Evolutionary conservation across 2,329 filamentous ascomycete species (phyloP), one percentile per base, ranked within the genome.

Genomic region (Rhinocladiella similis): DNA sequence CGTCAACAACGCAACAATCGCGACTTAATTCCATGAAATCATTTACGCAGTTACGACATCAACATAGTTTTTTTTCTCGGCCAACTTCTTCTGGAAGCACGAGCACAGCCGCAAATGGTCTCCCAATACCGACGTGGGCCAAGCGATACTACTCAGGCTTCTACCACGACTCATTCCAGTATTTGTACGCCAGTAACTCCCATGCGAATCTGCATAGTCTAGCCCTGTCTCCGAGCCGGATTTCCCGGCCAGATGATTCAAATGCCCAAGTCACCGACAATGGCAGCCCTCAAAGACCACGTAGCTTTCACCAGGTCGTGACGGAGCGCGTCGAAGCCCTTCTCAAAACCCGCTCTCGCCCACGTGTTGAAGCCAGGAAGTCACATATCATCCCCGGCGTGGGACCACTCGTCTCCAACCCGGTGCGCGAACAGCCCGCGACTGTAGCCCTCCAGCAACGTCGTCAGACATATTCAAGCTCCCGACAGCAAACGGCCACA

Each of bases 91-190:
- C 73, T 46, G 71, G 76, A 16, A 80, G 75, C 56, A 71, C 74
- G 18, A 80, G 75, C 56, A 71, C 74, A 20, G 62, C 77, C 25
- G 64, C 76, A 48, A 71, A 70, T 68, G 36, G 62, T 62, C 16
- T 70, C 78, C 42, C 63, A 60, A 19, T 71, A 77, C 42, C 79
- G 1, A 70, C 74, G 6, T 82, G 79, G 70, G 73, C 72, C 39
- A 84, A 79, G 63, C 74, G 90, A 14, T 91, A 91, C 71, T 91
- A 91, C 69, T 67, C 65, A 10, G 63, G 63, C 33, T 52, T 62
- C 29, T 66, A 66, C 53, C 58, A 47, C 19, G 60, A 66, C 20
- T 61, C 62, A 2, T 64, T 66, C 39, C 54, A 61, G 14, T 58
- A 57, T 50, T 51, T 66, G 25, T 57, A 61, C 50, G 36, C 57